phyloP scores from a whole-genome alignment of 2,329 filamentous ascomycete genomes.

The Aphanocladium album region DNA sequence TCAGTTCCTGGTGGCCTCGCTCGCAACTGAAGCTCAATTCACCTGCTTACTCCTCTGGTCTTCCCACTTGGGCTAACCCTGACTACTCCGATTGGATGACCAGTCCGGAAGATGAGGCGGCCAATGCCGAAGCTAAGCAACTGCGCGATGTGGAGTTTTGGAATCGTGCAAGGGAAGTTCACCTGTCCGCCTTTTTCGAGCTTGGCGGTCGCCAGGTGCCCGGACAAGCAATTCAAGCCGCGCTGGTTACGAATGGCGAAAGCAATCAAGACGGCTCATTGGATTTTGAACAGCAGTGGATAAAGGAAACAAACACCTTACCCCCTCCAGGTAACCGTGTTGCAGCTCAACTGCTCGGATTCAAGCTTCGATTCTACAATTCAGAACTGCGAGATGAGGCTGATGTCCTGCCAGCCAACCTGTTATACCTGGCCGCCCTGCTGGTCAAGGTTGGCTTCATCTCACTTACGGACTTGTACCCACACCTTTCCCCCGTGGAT shows the following conservation, averaged over 20 bases:
- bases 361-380: conserved; percentile 94
- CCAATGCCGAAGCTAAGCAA: conserved; percentile 51
- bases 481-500: conserved; percentile 83
- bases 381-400: conserved; percentile 68
- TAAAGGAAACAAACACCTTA: conserved; percentile 71
- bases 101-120: conserved; percentile 63
- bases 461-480: conserved; percentile 83
- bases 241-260: conserved; percentile 32
- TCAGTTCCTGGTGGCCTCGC: conserved; percentile 95
- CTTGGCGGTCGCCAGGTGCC: conserved; percentile 68
- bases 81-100: conserved; percentile 58
- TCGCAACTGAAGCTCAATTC: conserved; percentile 41
- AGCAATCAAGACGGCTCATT: conserved; percentile 41
- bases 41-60: conserved; percentile 51
- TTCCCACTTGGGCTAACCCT: conserved; percentile 84
- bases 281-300: conserved; percentile 65
- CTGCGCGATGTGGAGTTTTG: conserved; percentile 74
- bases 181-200: conserved; percentile 84
- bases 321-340: conserved; percentile 84
- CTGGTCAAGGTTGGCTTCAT: conserved; percentile 98
- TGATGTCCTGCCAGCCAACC: conserved; percentile 82
- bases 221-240: conserved; percentile 48
- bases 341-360: conserved; percentile 90
- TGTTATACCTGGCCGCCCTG: conserved; percentile 85
- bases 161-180: conserved; percentile 68